Evolutionary conservation across 768 basidiomycete genomes (phyloP).

Genomic region (Pleurotus djamor): DNA sequence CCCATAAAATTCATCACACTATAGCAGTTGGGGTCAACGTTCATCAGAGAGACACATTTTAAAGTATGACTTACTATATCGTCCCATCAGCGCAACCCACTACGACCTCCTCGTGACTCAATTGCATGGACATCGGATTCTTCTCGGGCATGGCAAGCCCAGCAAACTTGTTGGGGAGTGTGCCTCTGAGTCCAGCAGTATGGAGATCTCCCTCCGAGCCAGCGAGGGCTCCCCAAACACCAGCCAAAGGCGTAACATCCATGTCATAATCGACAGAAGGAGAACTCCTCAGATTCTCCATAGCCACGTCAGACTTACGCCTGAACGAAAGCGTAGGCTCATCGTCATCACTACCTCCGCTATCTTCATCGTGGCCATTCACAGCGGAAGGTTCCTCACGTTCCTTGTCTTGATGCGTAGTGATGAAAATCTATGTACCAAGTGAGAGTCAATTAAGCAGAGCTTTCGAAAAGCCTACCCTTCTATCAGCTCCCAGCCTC

Average conservation of each 20-base stretch:
- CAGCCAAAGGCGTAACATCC: constrained; percentile 63
- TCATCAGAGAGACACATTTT: neutral
- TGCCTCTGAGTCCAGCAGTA: constrained; percentile 59
- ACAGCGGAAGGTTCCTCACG: constrained; percentile 13
- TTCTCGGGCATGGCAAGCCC: constrained; percentile 87
- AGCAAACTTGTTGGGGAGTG: constrained; percentile 64
- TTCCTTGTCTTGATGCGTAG: constrained; percentile 68
- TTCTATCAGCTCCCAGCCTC: constrained; percentile 75
- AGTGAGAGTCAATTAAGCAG: constrained; percentile 1
- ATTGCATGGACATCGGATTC: constrained; percentile 93
- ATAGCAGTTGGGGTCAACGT: constrained; percentile 10
- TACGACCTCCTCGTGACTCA: constrained; percentile 89
- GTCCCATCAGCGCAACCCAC: constrained; percentile 91
- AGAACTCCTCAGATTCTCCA: constrained; percentile 8
- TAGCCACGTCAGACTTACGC: constrained; percentile 6
- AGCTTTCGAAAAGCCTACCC: constrained; percentile 48
- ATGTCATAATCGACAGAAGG: constrained; percentile 60
- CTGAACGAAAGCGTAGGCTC: constrained; percentile 12
- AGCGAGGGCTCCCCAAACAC: constrained; percentile 75
- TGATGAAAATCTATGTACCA: constrained; percentile 67
- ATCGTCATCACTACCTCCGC: constrained; percentile 22
- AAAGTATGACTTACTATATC: constrained; percentile 68
- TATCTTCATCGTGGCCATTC: constrained; percentile 20
- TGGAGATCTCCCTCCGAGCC: constrained; percentile 24
- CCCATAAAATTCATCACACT: constrained; percentile 30